These are phyloP conservation scores for Plenodomus tracheiphilus DNA, from an alignment of 2,329 filamentous ascomycete species.

Conservation along the genomic window DNA sequence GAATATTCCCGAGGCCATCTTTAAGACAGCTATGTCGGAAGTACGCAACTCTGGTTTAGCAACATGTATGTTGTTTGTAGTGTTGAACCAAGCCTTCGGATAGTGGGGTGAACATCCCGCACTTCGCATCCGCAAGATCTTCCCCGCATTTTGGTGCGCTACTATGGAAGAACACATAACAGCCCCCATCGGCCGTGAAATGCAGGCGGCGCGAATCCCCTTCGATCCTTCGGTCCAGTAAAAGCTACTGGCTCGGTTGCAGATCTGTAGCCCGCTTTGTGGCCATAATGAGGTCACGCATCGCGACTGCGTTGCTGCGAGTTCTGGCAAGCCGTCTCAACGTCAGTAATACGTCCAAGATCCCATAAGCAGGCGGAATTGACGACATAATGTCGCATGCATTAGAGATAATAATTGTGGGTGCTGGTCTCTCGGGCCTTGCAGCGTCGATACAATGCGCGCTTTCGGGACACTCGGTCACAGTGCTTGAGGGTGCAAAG, in stretches of 20 bases:
- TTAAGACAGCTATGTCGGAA: too few relatives aligned
- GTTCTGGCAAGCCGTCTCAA: not conserved
- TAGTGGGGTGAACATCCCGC: not conserved
- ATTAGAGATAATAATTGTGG: constrained; percentile 36
- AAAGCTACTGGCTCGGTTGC: not conserved
- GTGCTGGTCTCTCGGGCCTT: constrained; percentile 49
- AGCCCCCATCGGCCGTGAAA: not conserved
- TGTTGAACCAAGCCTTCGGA: not conserved
- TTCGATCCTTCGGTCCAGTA: not conserved
- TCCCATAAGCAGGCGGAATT: not conserved
- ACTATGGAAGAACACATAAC: not conserved
- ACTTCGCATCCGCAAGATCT: not conserved
- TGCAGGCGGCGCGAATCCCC: not conserved
- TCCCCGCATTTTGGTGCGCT: not conserved
- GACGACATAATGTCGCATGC: constrained; percentile 20
- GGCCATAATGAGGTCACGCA: constrained; percentile 4
- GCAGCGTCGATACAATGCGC: constrained; percentile 50
- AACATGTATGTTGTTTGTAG: too few relatives aligned
- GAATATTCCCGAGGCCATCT: too few relatives aligned
- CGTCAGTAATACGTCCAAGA: too few relatives aligned
- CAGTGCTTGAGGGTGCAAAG: constrained; percentile 47
- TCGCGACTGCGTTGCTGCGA: not conserved
- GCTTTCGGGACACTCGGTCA: constrained; percentile 45
- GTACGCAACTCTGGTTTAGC: too few relatives aligned
- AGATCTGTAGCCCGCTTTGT: constrained; percentile 12